Base-by-base conservation (phyloP, 768 basidiomycete genomes). In the Lyophyllum decastes region DNA sequence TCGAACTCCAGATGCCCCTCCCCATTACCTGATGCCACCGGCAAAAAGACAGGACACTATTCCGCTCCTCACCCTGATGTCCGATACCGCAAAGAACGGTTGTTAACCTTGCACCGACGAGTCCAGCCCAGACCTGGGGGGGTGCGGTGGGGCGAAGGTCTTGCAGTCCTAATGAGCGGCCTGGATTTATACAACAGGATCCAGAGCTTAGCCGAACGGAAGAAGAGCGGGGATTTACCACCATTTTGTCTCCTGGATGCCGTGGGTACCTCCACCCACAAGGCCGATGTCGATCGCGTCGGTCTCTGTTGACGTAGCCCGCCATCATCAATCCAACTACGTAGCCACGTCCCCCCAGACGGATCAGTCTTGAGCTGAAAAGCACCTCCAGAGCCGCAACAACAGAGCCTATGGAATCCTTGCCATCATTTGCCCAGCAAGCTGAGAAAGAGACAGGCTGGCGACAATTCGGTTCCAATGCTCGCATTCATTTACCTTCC, bases 101-200 rank as follows among this genome's bases (percentile, higher is more conserved):
- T n/a, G n/a, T n/a, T n/a, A n/a, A n/a, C n/a, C n/a, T n/a, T n/a
- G n/a, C n/a, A n/a, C n/a, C n/a, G n/a, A n/a, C n/a, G n/a, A n/a
- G n/a, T n/a, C 26, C 16, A 25, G 26, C 11, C 12, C 46, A 47
- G 46, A 16, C 46, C 10, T 11, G 26, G 25, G 30, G 33, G 11
- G 35, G 3, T 24, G 19, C 17, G 49, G 16, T n/a, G 30, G 19
- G 22, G 25, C 6, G 12, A 10, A 49, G 27, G 44, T 60, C 55
- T 40, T 64, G 59, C 24, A 64, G 55, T 4, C n/a, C 59, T 38
- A 33, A 61, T 59, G 49, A 49, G 55, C 38, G 26, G 49, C 49
- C 49, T 50, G 49, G 30, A 50, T 50, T 50, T 50, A 50, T 50
- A 38, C 33, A 11, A 19, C 30, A 7, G 27, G 30, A 19, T 50